Percentiles rank a stretch among this genome's conserved stretches.
phyloP scores from a whole-genome alignment of 2,329 filamentous ascomycete genomes.

The Chaetoscypha palmicola region DNA sequence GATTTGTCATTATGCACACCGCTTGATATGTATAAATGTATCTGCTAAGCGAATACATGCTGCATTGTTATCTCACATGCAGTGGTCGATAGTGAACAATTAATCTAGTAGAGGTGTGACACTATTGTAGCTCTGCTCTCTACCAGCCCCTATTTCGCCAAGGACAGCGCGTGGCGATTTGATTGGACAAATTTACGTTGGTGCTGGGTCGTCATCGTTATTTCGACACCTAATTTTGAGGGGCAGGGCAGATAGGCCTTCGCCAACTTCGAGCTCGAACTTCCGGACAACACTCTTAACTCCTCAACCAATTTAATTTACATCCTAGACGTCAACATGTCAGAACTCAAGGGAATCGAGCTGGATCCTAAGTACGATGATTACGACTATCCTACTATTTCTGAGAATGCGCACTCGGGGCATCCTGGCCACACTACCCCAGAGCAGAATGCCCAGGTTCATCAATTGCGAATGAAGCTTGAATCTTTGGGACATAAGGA shows the following conservation, averaged over 20 bases:
- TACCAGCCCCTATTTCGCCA: too few species aligned
- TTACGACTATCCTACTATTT: conserved; percentile 84
- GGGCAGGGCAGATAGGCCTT: neutral
- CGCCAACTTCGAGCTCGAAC: neutral
- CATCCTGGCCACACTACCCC: conserved; percentile 83
- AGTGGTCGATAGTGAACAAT: too few species aligned
- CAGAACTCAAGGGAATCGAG: conserved; percentile 31
- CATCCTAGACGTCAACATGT: conserved; percentile 19
- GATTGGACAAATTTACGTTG: neutral
- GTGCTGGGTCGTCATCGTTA: neutral
- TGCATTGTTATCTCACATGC: too few species aligned
- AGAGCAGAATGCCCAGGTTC: conserved; percentile 82
- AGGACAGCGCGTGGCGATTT: neutral
- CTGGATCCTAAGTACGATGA: conserved; percentile 89
- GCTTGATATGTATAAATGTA: too few species aligned
- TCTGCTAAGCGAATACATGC: too few species aligned
- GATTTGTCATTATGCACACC: too few species aligned
- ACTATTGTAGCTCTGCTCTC: too few species aligned
- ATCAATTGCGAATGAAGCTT: conserved; percentile 76
- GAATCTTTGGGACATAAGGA: conserved; percentile 78
- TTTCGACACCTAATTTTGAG: neutral
- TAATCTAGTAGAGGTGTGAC: too few species aligned
- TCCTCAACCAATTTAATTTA: neutral
- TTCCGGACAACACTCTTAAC: neutral
- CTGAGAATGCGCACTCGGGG: conserved; percentile 62